Evolutionary conservation across 176 grass and related monocot genomes (phyloP), one percentile per base, ranked within the genome.

Genomic region (Hyparrhenia diplandra): DNA sequence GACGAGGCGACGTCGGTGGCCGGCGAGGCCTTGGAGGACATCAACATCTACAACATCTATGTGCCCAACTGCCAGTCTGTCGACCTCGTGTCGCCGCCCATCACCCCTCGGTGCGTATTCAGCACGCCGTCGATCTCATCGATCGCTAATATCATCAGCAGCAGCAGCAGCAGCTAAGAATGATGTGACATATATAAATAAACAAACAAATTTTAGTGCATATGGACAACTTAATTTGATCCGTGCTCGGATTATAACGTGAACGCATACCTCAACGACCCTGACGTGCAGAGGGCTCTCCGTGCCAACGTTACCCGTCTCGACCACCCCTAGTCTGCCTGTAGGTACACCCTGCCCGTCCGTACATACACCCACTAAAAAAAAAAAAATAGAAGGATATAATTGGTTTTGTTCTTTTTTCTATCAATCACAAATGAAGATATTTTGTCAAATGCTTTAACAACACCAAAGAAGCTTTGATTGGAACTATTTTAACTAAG

Each of bases 41-140:
- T 98, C 69, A 78, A 98, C 89, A 89, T 94, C 77, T 98, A 98
- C 79, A 94, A 98, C 90, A 98, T 98, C 66, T 98, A 98, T 78
- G 90, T 86, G 23, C 90, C 95, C 2, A 83, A 89, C 30, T 98
- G 95, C 88, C 76, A 60, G 30, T 69, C 40, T 4, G 2, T 36
- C 21, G n/a, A 11, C 25, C 62, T 90, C 51, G 87, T 87, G 17
- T n/a, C 79, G 31, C 66, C 83, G 74, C 86, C 95, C 5, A 78
- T 89, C 81, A 49, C 30, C 1, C 88, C 0, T 97, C 92, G 85
- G 94, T 97, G 57, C 31, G 90, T 30, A 5, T 4, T 21, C 31
- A 8, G 21, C 36, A 1, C 46, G 46, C 46, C 21, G 52, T 10
- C 30, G 6, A 75, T 7, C 6, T 59, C 6, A 27, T 16, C 2